Evolutionary conservation across 2,329 filamentous ascomycete genomes (phyloP), one percentile per base, ranked within the genome.

Genomic region (Colletotrichum gigasporum): DNA sequence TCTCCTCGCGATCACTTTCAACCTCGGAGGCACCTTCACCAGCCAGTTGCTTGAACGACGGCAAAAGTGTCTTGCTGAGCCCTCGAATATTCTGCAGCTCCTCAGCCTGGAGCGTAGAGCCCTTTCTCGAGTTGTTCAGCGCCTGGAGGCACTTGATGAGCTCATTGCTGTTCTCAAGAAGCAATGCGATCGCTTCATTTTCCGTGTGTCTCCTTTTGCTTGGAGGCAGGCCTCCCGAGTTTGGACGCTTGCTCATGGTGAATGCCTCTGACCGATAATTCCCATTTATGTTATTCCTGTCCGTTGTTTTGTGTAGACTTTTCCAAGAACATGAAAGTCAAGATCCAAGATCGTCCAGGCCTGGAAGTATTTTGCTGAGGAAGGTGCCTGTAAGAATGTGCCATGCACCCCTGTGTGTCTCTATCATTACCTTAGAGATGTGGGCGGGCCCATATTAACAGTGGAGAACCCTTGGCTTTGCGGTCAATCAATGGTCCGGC

Each of bases 81-180:
- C 51, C 50, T n/a, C 56, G 61, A 11, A 67, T 50, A 22, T 34
- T 39, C 22, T 53, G 51, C 11, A 65, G 28, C 16, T 41, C 54
- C 2, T 56, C 48, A n/a, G 14, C 26, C 37, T 41, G 30, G 16
- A 16, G 7, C 9, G 37, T 39, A 14, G 37, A 28, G 4, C 9
- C 26, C 16, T 39, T 55, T 16, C 39, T 35, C 5, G 44, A 71
- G 51, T 71, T 57, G 50, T 76, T 77, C 8, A 82, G 67, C 9
- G 74, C 70, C 30, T 78, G 72, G 3, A 81, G 72, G 54, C 77
- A 78, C 44, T 73, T 70, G 10, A 80, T 72, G 14, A 84, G 69
- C 35, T 76, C 75, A 61, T 82, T 73, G 11, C 77, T 76, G 65
- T 78, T 73, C 5, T 73, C 67, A 16, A 77, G 65, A 8, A 79